These are phyloP conservation scores for Pythium biforme DNA, from an alignment of 352 stramenopile species.

Conservation along the genomic window DNA sequence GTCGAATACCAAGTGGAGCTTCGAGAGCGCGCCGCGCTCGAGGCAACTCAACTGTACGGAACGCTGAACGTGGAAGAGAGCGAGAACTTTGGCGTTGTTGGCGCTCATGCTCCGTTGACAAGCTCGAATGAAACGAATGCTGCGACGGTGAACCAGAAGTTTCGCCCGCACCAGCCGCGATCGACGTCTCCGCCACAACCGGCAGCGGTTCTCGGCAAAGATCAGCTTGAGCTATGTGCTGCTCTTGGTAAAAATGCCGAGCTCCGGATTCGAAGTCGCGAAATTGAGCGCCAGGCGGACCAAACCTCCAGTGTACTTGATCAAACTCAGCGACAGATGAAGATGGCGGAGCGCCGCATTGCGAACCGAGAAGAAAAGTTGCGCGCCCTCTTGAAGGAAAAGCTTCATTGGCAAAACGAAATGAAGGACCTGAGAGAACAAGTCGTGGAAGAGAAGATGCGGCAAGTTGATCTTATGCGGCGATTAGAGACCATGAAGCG, in stretches of 20 bases:
- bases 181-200: conserved; percentile 15
- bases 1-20: conserved; percentile 27
- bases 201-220: conserved; percentile 28
- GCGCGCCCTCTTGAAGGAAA: conserved; percentile 58
- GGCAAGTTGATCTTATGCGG: conserved; percentile 59
- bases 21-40: conserved; percentile 18
- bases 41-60: conserved; percentile 25
- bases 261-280: conserved; percentile 51
- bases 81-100: conserved; percentile 27
- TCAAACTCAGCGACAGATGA: conserved; percentile 57
- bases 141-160: conserved; percentile 20
- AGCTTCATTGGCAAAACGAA: conserved; percentile 67
- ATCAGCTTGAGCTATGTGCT: conserved; percentile 55
- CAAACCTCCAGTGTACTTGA: conserved; percentile 45
- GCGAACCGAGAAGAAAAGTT: conserved; percentile 67
- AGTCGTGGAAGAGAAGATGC: conserved; percentile 73
- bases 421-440: conserved; percentile 56
- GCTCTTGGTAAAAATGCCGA: conserved; percentile 66
- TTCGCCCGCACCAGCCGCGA: conserved; percentile 21
- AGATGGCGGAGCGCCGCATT: conserved; percentile 50
- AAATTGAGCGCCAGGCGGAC: conserved; percentile 51
- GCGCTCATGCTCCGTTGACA: conserved; percentile 9
- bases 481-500: conserved; percentile 52
- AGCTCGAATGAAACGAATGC: conserved; percentile 6
- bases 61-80: conserved; percentile 20